Evolutionary conservation across 176 grass and related monocot genomes (phyloP).

Genomic region (Eragrostis curvula): DNA sequence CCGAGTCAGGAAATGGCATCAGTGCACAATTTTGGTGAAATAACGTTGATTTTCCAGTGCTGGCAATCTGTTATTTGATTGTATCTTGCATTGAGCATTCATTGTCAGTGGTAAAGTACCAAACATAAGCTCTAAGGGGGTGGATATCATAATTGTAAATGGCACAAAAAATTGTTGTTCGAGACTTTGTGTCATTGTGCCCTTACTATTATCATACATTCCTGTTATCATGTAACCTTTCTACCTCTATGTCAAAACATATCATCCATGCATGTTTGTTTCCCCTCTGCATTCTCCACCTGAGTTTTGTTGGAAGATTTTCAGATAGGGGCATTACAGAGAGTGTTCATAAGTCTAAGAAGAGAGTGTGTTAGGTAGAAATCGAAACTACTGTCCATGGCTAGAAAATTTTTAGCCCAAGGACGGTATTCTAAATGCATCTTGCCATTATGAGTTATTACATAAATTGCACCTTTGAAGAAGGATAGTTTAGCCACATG

Average conservation of each 20-base stretch:
- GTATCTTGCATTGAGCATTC: not conserved
- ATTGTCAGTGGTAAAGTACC: not conserved
- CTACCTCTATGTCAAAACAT: not conserved
- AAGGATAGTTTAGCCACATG: not conserved
- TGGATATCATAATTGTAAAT: not conserved
- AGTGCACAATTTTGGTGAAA: conserved; percentile 13
- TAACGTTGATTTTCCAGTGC: not conserved
- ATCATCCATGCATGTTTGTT: not conserved
- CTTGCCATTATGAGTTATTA: not conserved
- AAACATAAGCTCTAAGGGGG: not conserved
- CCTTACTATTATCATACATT: not conserved
- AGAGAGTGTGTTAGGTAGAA: conserved; percentile 1
- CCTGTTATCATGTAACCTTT: not conserved
- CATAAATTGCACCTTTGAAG: conserved; percentile 2
- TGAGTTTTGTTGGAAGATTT: conserved; percentile 17
- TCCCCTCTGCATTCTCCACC: not conserved
- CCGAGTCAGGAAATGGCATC: not conserved
- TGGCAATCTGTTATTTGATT: not conserved
- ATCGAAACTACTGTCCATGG: conserved; percentile 23
- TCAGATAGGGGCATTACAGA: not conserved
- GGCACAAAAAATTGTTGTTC: not conserved
- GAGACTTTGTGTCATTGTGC: not conserved
- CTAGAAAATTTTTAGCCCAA: not conserved
- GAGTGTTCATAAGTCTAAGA: not conserved
- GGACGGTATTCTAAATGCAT: not conserved